These are phyloP conservation scores for Meyerozyma smithsonii DNA, from an alignment of 1,139 yeast genomes.

Conservation along the genomic window DNA sequence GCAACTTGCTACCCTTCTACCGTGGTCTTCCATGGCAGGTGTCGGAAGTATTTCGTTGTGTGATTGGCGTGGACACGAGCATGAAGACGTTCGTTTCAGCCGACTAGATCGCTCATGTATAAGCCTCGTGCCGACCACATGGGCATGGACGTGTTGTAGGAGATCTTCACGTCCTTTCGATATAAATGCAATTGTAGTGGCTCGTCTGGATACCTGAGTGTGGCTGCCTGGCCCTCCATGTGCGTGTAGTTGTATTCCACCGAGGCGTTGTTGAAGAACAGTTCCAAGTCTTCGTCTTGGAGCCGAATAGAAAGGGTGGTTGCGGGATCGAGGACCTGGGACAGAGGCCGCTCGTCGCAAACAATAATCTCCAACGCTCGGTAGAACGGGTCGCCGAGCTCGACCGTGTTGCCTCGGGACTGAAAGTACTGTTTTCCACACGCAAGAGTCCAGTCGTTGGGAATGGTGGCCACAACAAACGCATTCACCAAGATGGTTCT, in stretches of 20 bases:
- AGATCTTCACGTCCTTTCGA: neutral
- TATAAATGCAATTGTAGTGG: neutral
- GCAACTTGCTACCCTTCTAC: slow-evolving; percentile 64
- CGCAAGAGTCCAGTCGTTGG: slow-evolving; percentile 20
- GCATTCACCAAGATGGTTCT: slow-evolving; percentile 16
- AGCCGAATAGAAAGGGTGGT: slow-evolving; percentile 18
- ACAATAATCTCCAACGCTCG: slow-evolving; percentile 21
- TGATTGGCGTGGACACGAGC: slow-evolving; percentile 62
- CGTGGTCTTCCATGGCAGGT: slow-evolving; percentile 73
- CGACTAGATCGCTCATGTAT: neutral
- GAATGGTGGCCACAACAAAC: slow-evolving; percentile 18
- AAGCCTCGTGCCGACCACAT: slow-evolving; percentile 1
- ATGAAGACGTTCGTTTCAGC: slow-evolving; percentile 32
- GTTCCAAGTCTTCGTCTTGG: slow-evolving; percentile 13
- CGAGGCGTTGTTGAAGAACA: slow-evolving; percentile 13
- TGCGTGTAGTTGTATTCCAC: slow-evolving; percentile 21
- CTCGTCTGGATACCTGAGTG: neutral
- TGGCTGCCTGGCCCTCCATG: slow-evolving; percentile 1
- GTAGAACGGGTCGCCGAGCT: slow-evolving; percentile 20
- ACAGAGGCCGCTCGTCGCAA: slow-evolving; percentile 9
- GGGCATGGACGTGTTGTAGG: neutral
- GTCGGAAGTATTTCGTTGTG: slow-evolving; percentile 45
- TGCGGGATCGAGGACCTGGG: slow-evolving; percentile 8
- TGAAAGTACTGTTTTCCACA: slow-evolving; percentile 22
- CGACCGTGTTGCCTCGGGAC: slow-evolving; percentile 5